A percentile compares a stretch with the other conserved stretches of the same genome.
Conservation (phyloP, 208 protist species). For the Trypanosomatidae sp. region DNA sequence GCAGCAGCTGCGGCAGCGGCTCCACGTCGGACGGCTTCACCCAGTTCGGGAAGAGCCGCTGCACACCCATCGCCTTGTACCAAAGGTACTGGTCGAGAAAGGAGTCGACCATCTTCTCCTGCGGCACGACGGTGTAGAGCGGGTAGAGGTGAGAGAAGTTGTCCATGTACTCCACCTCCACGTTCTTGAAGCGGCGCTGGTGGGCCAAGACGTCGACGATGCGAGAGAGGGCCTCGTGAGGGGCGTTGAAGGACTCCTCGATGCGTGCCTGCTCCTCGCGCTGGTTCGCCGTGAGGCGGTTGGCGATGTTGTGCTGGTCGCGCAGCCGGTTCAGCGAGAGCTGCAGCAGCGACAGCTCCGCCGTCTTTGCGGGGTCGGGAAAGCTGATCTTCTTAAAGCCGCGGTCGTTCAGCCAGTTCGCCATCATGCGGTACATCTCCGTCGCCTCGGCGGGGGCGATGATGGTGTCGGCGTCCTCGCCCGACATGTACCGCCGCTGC, state of each 20-base stretch:
- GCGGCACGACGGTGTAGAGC: slow-evolving; percentile 99
- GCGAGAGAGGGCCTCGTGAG: slow-evolving; percentile 98
- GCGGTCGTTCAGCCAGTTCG: slow-evolving; percentile 99
- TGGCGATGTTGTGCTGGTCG: slow-evolving; percentile 99
- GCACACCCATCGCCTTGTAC: slow-evolving; percentile 99
- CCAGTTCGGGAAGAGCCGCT: slow-evolving; percentile 99
- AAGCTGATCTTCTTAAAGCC: slow-evolving; percentile 99
- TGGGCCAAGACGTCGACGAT: slow-evolving; percentile 99
- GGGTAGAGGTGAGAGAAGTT: slow-evolving; percentile 99
- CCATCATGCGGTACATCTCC: slow-evolving; percentile 99
- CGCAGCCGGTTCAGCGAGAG: slow-evolving; percentile 99
- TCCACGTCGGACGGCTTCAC: slow-evolving; percentile 99
- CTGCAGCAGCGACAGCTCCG: slow-evolving; percentile 99
- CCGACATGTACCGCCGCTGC: slow-evolving; percentile 99
- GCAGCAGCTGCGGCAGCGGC: slow-evolving; percentile 98
- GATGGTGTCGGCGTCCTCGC: slow-evolving; percentile 94
- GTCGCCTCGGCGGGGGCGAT: slow-evolving; percentile 96
- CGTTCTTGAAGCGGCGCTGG: slow-evolving; percentile 99
- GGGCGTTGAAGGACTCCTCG: slow-evolving; percentile 99
- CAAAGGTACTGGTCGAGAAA: slow-evolving; percentile 99
- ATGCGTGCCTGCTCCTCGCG: slow-evolving; percentile 99
- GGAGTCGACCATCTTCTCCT: slow-evolving; percentile 99
- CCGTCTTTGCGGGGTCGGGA: slow-evolving; percentile 99
- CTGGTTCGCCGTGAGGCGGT: slow-evolving; percentile 98
- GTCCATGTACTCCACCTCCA: slow-evolving; percentile 99